phyloP scores from a whole-genome alignment of 1,284 basidiomycete genomes.

The Ganoderma leucocontextum region DNA sequence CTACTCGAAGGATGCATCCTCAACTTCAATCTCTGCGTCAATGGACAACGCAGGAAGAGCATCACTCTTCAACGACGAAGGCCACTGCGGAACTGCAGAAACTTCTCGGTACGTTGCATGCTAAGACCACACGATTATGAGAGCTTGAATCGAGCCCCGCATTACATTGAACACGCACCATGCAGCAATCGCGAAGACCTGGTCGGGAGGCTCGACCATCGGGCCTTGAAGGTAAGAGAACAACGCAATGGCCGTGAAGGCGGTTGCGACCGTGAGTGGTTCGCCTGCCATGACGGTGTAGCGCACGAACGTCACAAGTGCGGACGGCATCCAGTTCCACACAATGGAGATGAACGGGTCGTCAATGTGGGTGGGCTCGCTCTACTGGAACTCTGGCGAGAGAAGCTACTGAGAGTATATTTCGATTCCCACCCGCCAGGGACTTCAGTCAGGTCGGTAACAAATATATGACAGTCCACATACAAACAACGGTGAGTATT shows the following conservation, averaged over 20 bases:
- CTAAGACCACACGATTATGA: slow-evolving; percentile 43
- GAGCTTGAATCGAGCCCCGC: background rate
- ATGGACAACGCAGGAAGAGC: slow-evolving; percentile 23
- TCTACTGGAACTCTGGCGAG: slow-evolving; percentile 51
- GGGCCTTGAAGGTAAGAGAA: slow-evolving; percentile 71
- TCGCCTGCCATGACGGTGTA: slow-evolving; percentile 69
- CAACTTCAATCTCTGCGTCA: slow-evolving; percentile 56
- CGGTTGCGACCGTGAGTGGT: slow-evolving; percentile 69
- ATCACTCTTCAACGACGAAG: slow-evolving; percentile 56
- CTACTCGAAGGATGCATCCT: slow-evolving; percentile 66
- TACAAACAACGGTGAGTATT: no score
- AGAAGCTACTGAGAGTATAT: no score
- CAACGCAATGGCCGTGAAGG: slow-evolving; percentile 72
- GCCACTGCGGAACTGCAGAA: slow-evolving; percentile 72
- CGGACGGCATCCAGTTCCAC: slow-evolving; percentile 80
- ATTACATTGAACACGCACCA: slow-evolving; percentile 46
- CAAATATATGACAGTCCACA: no score
- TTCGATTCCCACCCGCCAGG: no score
- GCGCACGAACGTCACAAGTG: slow-evolving; percentile 66
- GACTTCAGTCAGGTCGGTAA: no score
- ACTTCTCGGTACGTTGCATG: slow-evolving; percentile 73
- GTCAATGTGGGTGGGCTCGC: slow-evolving; percentile 60
- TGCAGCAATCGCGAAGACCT: slow-evolving; percentile 71
- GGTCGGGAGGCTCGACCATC: slow-evolving; percentile 68
- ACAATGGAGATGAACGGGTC: slow-evolving; percentile 67